Evolutionary conservation across 495 filamentous ascomycete genomes (phyloP), one percentile per base, ranked within the genome.

Genomic region (Xeromyces bisporus): DNA sequence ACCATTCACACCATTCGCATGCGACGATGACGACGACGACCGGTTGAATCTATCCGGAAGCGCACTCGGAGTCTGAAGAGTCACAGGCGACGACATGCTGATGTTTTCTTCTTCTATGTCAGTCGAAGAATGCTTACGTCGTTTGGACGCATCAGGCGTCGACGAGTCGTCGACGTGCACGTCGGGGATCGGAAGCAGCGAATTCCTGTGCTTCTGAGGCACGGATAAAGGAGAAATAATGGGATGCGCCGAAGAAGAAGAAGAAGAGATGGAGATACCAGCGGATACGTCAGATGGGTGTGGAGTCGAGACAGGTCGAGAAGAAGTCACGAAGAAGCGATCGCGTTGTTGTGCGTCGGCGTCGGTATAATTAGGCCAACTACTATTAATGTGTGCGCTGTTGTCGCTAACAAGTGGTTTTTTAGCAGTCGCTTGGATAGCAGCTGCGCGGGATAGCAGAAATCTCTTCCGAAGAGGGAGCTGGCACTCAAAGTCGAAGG

Each of bases 81-180:
- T 45, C 39, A 46, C 31, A 16, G 44, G 42, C 35, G 34, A 48
- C 41, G 44, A 42, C 51, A 49, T 53, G 46, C 40, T 35, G 48
- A 41, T 43, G 40, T 55, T 47, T 30, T 48, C 23, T 35, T 36
- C 33, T n/a, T 48, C 44, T 30, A 43, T 39, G 35, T 38, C 34
- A 45, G 41, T 42, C 28, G 38, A 34, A 18, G 50, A 44, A 31
- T 41, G 32, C 31, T 37, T 48, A 14, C 32, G 45, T 32, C 38
- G 46, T 45, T 51, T 48, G 16, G 41, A 36, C 42, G 48, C 53
- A 59, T 56, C 49, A 39, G 51, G 41, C 35, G 32, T 42, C 37
- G 41, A 33, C 38, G 31, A 30, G 34, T 38, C 35, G 26, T 29
- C 27, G 11, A 39, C 36, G 23, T 34, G 36, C 35, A 28, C 28